Evolutionary conservation across 2,329 filamentous ascomycete species (phyloP).

Genomic region (Camillea tinctor): DNA sequence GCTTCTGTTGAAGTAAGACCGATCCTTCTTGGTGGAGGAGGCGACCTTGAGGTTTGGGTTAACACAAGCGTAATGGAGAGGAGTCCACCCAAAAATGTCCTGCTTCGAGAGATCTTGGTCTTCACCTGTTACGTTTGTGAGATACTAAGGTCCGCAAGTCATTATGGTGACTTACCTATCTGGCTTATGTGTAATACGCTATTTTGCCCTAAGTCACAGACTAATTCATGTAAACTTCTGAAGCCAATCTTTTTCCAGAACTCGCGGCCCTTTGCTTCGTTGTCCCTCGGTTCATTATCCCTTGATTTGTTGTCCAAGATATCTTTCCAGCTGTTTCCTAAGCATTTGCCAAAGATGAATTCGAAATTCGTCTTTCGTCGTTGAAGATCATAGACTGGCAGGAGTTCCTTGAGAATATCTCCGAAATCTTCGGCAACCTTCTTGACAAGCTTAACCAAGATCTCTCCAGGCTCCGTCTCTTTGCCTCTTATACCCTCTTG

Average conservation of each 20-base stretch:
- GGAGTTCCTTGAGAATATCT: not conserved
- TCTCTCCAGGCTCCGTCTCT: not conserved
- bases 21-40: not conserved
- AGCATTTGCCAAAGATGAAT: not conserved
- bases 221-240: not conserved
- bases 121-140: not conserved
- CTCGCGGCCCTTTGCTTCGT: not conserved
- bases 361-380: not conserved
- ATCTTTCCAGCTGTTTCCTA: not conserved
- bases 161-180: not conserved
- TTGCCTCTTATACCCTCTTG: not conserved
- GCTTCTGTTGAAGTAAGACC: not conserved
- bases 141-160: not conserved
- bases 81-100: not conserved
- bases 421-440: not conserved
- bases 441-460: not conserved
- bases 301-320: no score
- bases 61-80: not conserved
- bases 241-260: not conserved
- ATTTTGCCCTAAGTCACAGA: not conserved
- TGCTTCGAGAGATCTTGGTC: not conserved
- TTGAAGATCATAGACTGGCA: not conserved
- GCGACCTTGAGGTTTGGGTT: not conserved
- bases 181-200: no score
- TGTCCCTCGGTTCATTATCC: not conserved